These are phyloP conservation scores for Thuja plicata DNA, from an alignment of 83 land plant species.

Conservation along the genomic window DNA sequence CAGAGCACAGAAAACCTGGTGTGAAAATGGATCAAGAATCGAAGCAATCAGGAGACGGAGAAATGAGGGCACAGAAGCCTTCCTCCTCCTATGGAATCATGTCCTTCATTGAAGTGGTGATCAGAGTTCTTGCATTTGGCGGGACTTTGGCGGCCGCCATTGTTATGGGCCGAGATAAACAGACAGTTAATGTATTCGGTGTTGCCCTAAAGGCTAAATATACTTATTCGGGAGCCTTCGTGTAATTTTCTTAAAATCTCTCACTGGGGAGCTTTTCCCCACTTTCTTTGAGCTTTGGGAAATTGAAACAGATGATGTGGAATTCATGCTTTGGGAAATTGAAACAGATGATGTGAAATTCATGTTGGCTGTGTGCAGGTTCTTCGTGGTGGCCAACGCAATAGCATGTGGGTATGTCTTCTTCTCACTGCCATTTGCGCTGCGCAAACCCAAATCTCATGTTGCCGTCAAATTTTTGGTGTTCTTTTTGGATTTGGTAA, in stretches of 20 bases:
- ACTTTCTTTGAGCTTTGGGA: too few species aligned
- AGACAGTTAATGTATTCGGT: background rate
- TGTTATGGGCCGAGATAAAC: background rate
- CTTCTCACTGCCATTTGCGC: conserved; percentile 20
- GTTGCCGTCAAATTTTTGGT: conserved; percentile 2
- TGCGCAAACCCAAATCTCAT: background rate
- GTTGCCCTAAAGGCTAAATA: background rate
- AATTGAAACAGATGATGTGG: too few species aligned
- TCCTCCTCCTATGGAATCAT: background rate
- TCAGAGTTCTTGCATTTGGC: background rate
- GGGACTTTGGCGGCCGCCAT: background rate
- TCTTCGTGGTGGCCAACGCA: conserved; percentile 26
- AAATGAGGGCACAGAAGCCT: background rate
- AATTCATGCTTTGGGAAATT: too few species aligned
- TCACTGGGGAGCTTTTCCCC: too few species aligned
- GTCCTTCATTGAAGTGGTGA: background rate
- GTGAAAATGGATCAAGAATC: too few species aligned
- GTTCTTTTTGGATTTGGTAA: conserved; percentile 24
- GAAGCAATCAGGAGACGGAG: too few species aligned
- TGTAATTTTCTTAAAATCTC: background rate
- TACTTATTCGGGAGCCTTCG: background rate
- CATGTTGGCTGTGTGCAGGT: conserved; percentile 8
- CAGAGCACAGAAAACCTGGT: too few species aligned
- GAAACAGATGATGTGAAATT: too few species aligned
- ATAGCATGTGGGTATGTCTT: conserved; percentile 20